Evolutionary conservation across 345 rosid species (phyloP), one percentile per base, ranked within the genome.

Genomic region (Luvunga scandens): DNA sequence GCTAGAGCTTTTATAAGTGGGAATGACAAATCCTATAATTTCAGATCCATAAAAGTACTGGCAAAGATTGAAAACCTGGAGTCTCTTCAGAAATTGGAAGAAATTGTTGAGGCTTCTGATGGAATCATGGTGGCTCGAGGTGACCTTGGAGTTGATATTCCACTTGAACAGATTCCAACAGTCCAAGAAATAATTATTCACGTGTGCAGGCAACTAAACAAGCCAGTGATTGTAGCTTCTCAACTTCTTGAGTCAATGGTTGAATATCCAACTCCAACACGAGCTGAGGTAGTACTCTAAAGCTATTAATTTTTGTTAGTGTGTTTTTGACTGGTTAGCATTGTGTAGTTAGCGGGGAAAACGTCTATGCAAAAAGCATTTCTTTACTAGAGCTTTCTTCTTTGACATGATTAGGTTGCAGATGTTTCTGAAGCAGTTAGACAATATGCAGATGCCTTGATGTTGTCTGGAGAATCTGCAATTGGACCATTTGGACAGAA

Each of bases 171-270:
- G 84, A 89, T 90, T 79, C 96, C 96, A 55, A 76, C 90, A 6
- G 91, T 89, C 53, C 96, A 90, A 80, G 88, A 90, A 81, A 53
- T 84, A 39, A 82, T 91, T 76, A 86, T 89, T 34, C 69, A 22
- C 66, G 39, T 84, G 9, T 90, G 93, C 83, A 79, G 93, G 81
- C 84, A 86, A 80, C 81, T 91, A 72, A 91, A 90, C 80, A 91
- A 87, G 84, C 96, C 96, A 39, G 93, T 91, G 53, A 90, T 91
- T 72, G 82, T 91, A 64, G 93, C 96, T 75, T 91, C 93, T 45
- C 96, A 91, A 65, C 91, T 91, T 82, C 96, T 91, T 0, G 92
- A 91, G 83, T 91, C 96, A 31, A 91, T 91, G 96, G 83, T 90
- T 45, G 96, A 91, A 82, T 90, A 84, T 84, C 96, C 93, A 12